Evolutionary conservation across 2,329 filamentous ascomycete genomes (phyloP).

Genomic region (Xylariaceae sp.): DNA sequence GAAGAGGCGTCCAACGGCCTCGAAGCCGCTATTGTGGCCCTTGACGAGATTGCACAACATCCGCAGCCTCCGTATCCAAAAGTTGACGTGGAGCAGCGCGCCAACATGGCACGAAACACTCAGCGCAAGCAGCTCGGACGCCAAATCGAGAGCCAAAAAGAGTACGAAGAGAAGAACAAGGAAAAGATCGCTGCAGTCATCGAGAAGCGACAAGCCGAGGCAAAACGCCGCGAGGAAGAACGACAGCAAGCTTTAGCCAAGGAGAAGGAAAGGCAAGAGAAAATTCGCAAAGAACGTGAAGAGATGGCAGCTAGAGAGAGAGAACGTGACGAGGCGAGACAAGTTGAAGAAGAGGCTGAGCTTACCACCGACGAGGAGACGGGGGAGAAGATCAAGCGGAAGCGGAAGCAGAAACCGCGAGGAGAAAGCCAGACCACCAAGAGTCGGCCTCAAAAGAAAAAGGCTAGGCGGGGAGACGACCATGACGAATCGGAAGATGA

Average conservation of each 20-base stretch:
- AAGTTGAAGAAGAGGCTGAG: conserved; percentile 80
- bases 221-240: conserved; percentile 78
- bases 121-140: conserved; percentile 90
- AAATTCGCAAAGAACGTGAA: conserved; percentile 85
- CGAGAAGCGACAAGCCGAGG: conserved; percentile 79
- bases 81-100: conserved; percentile 89
- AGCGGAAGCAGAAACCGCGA: conserved; percentile 63
- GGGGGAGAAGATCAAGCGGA: conserved; percentile 79
- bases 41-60: conserved; percentile 67
- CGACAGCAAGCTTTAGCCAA: conserved; percentile 69
- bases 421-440: conserved; percentile 48
- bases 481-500: conserved; percentile 56
- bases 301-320: conserved; percentile 79
- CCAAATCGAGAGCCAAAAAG: conserved; percentile 80
- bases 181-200: conserved; percentile 83
- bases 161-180: conserved; percentile 93
- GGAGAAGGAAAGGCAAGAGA: conserved; percentile 76
- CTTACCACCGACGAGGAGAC: conserved; percentile 83
- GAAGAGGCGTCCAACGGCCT: conserved; percentile 80
- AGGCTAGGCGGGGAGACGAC: conserved; percentile 56
- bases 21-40: conserved; percentile 79
- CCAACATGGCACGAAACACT: conserved; percentile 96
- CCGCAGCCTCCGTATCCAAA: conserved; percentile 84
- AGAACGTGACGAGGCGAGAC: conserved; percentile 68
- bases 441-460: conserved; percentile 59